Base-by-base conservation (phyloP, 2,329 filamentous ascomycete genomes). In the Fusarium sororula region DNA sequence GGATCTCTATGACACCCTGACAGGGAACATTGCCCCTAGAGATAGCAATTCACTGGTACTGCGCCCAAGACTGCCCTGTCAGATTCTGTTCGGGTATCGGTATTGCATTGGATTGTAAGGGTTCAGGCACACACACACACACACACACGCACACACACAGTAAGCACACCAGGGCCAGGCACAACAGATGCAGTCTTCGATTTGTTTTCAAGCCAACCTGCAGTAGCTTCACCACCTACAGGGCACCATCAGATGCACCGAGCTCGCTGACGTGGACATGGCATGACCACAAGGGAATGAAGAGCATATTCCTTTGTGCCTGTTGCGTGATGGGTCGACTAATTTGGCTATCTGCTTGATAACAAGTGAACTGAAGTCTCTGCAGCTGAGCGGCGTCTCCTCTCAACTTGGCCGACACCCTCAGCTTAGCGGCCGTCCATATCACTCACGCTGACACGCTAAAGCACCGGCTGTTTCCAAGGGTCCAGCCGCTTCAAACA, bases 191-290 rank as follows among this genome's bases (percentile, higher is more conserved):
- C 66, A 73, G 24, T 50, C 63, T 54, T 57, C 28, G 28, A 35
- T 67, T 42, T 44, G 37, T 20, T 59, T 57, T 48, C 48, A 62
- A 50, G 44, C 38, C 39, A 57, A 20, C 50, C 45, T 48, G 57
- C 58, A 51, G 63, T 55, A 58, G 66, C 42, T 66, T 71, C 69
- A 67, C 51, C 51, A 66, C 53, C 57, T 37, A 63, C 58, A 55
- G 22, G 37, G 30, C 42, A 24, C 42, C 42, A 48, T 39, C 26
- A 28, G 22, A 57, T 44, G 50, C 50, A 50, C 30, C 47, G 45
- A 24, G 37, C 51, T 63, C 56, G 56, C 73, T 76, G 73, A 77
- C 75, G 72, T 77, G 75, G 63, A 70, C 66, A 60, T 75, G 72
- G 75, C 73, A 65, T 58, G 57, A 45, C 62, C 54, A 62, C 18